Percentiles rank a stretch among this genome's conserved stretches.
These are phyloP conservation scores for Botryotinia globosa DNA, from an alignment of 2,329 filamentous ascomycete genomes.

Conservation along the genomic window DNA sequence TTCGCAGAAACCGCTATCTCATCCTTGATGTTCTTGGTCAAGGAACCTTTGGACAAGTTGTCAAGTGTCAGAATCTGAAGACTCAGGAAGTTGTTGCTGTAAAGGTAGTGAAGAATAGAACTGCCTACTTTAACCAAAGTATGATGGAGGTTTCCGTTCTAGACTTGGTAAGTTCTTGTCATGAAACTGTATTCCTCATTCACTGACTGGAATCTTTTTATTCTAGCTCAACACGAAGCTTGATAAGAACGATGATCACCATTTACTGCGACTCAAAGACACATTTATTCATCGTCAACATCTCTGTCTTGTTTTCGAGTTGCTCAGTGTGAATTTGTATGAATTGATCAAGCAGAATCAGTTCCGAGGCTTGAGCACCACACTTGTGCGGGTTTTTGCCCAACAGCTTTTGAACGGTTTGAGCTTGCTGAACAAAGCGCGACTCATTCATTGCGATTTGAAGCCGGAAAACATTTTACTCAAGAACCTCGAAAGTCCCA, in stretches of 20 bases:
- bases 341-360: slow-evolving; percentile 99
- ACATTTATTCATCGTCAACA: slow-evolving; percentile 98
- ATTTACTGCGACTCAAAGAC: slow-evolving; percentile 89
- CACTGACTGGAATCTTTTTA: slow-evolving; percentile 23
- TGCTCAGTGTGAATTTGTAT: slow-evolving; percentile 95
- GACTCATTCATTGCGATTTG: slow-evolving; percentile 94
- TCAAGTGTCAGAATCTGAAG: slow-evolving; percentile 98
- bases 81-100: slow-evolving; percentile 98
- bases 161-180: slow-evolving; percentile 65
- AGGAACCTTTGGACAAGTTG: slow-evolving; percentile 96
- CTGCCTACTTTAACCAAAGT: slow-evolving; percentile 98
- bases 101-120: slow-evolving; percentile 98
- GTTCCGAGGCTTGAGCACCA: slow-evolving; percentile 95
- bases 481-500: slow-evolving; percentile 97
- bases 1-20: slow-evolving; percentile 79
- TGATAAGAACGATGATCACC: slow-evolving; percentile 98
- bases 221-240: slow-evolving; percentile 89
- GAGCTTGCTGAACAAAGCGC: slow-evolving; percentile 89
- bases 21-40: slow-evolving; percentile 96
- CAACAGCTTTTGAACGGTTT: slow-evolving; percentile 94
- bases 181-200: slow-evolving; percentile 31
- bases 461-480: slow-evolving; percentile 97
- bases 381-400: slow-evolving; percentile 92
- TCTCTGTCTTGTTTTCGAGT: slow-evolving; percentile 92
- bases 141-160: slow-evolving; percentile 99